Conservation (phyloP, 768 basidiomycete species). For the Cystofilobasidium macerans region DNA sequence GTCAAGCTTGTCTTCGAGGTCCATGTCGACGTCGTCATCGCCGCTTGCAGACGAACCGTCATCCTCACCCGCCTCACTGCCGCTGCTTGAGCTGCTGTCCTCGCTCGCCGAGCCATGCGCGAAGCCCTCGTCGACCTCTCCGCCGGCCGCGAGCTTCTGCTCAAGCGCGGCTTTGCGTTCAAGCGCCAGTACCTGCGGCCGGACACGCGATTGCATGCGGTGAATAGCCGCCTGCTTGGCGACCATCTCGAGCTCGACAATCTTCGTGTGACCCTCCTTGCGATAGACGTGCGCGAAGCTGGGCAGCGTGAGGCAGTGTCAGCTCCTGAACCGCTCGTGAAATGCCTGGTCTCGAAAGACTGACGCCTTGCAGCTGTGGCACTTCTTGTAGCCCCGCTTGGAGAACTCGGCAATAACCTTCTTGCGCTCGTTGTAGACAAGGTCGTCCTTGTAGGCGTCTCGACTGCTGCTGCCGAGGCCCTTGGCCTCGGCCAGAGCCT, state of each 20-base stretch:
- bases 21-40: constrained; percentile 35
- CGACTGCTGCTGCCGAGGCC: constrained; percentile 54
- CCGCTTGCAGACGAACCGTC: too few species aligned
- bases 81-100: background rate
- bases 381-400: constrained; percentile 58
- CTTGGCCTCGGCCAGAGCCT: constrained; percentile 46
- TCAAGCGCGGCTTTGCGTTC: constrained; percentile 21
- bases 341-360: too few species aligned
- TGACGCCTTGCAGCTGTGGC: constrained; percentile 68
- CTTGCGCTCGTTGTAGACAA: constrained; percentile 78
- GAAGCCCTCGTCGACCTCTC: constrained; percentile 41
- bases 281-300: constrained; percentile 77
- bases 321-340: too few species aligned
- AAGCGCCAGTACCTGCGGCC: constrained; percentile 60
- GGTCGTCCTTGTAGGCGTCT: constrained; percentile 76
- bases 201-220: constrained; percentile 46
- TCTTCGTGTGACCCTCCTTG: constrained; percentile 85
- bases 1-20: constrained; percentile 38
- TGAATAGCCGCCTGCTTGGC: constrained; percentile 61
- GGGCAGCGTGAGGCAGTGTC: too few species aligned
- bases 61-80: constrained; percentile 23
- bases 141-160: background rate
- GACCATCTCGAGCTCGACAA: constrained; percentile 84
- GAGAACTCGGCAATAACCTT: constrained; percentile 71
- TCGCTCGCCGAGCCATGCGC: constrained; percentile 36